Conservation (phyloP, 805 yeast genomes). For the Spencermartinsiella europaea region DNA sequence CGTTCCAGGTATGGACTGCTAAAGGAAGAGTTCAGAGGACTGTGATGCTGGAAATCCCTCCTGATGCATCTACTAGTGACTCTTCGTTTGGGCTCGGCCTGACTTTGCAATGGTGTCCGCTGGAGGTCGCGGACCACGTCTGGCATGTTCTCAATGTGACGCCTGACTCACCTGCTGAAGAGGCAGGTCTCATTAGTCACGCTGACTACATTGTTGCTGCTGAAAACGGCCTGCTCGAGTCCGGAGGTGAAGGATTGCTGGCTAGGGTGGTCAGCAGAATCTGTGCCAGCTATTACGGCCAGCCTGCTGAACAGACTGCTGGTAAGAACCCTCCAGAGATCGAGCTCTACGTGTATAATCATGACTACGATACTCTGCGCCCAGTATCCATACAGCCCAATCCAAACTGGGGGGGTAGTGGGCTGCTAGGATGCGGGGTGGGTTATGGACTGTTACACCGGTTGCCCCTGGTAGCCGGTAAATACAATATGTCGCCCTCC, state of each 20-base stretch:
- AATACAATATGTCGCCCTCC: conserved; percentile 6
- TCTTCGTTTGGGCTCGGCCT: conserved; percentile 47
- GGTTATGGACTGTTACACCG: conserved; percentile 89
- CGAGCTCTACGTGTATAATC: conserved; percentile 75
- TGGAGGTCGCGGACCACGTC: conserved; percentile 70
- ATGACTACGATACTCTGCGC: conserved; percentile 76
- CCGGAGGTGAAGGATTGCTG: conserved; percentile 81
- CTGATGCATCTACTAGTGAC: neutral
- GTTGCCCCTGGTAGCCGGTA: conserved; percentile 55
- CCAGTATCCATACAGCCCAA: conserved; percentile 77
- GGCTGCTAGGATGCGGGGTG: conserved; percentile 87
- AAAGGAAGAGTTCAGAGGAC: conserved; percentile 52
- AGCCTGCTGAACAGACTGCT: conserved; percentile 20
- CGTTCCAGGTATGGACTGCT: conserved; percentile 75
- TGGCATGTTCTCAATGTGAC: conserved; percentile 80
- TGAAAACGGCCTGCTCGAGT: conserved; percentile 75
- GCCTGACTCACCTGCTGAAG: conserved; percentile 73
- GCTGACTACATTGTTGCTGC: conserved; percentile 87
- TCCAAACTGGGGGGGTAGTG: conserved; percentile 77
- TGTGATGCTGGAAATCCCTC: conserved; percentile 20
- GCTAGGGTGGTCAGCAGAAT: conserved; percentile 50
- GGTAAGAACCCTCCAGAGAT: conserved; percentile 33
- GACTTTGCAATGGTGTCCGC: conserved; percentile 70
- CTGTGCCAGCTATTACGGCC: conserved; percentile 42
- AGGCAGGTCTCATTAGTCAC: conserved; percentile 76